Conservation (phyloP, 225 moss, liverwort and hornwort genomes). For the Thuidium tamariscinum region DNA sequence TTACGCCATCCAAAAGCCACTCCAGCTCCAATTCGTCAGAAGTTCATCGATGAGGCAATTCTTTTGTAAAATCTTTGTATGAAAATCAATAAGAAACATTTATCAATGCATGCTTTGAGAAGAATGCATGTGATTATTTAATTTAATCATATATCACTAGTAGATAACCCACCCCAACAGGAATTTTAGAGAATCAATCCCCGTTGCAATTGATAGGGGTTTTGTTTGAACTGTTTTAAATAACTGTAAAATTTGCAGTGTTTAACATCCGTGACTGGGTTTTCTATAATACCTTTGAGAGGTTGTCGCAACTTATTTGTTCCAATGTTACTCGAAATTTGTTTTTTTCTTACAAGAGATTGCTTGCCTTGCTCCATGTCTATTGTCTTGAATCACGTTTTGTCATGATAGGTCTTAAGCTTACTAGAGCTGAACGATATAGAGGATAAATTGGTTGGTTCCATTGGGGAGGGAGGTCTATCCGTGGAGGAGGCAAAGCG, state of each 20-base stretch:
- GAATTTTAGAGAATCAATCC: background rate
- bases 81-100: background rate
- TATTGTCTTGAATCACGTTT: background rate
- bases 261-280: background rate
- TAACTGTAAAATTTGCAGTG: background rate
- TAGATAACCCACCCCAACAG: background rate
- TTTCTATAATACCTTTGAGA: background rate
- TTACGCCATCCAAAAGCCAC: slow-evolving; percentile 47
- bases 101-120: background rate
- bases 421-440: slow-evolving; percentile 62
- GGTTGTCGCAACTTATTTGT: background rate
- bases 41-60: slow-evolving; percentile 55
- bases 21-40: slow-evolving; percentile 2
- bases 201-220: background rate
- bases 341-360: background rate
- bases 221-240: background rate
- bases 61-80: background rate
- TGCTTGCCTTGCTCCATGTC: background rate
- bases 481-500: slow-evolving; percentile 95
- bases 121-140: background rate
- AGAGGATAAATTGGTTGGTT: slow-evolving; percentile 63
- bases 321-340: background rate
- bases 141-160: background rate
- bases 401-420: slow-evolving; percentile 31
- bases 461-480: slow-evolving; percentile 74